A percentile compares a stretch with the other conserved stretches of the same genome.
phyloP scores from a whole-genome alignment of 225 moss, liverwort and hornwort species.

The Pleurozium schreberi region DNA sequence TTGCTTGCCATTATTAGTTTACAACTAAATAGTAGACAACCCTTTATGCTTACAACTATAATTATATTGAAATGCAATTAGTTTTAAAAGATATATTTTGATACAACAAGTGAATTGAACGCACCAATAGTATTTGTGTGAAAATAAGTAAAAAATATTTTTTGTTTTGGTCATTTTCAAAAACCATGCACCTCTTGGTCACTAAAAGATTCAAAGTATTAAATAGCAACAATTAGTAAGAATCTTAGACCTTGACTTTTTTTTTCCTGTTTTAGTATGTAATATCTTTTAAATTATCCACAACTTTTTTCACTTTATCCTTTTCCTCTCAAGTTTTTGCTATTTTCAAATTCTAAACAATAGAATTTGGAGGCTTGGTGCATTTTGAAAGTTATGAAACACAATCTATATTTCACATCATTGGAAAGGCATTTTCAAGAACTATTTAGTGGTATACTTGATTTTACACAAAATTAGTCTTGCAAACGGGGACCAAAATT shows the following conservation, averaged over 20 bases:
- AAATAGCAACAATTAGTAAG: not conserved
- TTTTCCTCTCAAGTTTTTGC: accelerated
- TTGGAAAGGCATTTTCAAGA: not conserved
- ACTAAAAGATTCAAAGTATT: accelerated
- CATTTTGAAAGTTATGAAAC: not conserved
- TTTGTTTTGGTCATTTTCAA: not conserved
- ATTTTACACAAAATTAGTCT: not conserved
- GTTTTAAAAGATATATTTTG: not conserved
- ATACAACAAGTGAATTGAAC: not conserved
- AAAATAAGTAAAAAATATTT: too few relatives aligned
- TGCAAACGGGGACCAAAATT: accelerated
- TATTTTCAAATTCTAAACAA: not conserved
- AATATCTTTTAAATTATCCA: too few relatives aligned
- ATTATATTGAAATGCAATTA: not conserved
- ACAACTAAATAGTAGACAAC: not conserved
- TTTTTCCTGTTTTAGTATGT: not conserved
- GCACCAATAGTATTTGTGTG: not conserved
- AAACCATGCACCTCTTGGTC: not conserved
- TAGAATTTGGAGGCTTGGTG: not conserved
- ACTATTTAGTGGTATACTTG: not conserved
- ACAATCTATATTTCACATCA: not conserved
- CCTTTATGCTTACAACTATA: not conserved
- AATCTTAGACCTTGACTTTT: too few relatives aligned
- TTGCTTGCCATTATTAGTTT: not conserved
- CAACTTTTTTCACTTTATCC: not conserved